Conservation (phyloP, 2,329 filamentous ascomycete genomes). For the Domatiomyces catenatus region DNA sequence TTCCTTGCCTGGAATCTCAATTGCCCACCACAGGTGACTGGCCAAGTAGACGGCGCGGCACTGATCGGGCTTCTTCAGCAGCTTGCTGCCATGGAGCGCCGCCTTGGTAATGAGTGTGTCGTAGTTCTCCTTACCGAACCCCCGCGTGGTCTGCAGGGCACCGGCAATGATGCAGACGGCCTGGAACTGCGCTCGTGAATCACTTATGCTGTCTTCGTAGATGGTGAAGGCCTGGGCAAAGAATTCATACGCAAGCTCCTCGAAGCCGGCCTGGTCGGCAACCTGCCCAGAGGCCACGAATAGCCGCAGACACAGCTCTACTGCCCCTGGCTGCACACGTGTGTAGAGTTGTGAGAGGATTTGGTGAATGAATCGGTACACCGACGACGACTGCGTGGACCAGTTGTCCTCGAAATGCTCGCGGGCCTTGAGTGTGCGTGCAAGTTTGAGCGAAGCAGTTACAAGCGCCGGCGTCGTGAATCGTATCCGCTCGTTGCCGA, state of each 20-base stretch:
- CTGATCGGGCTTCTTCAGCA: constrained; percentile 95
- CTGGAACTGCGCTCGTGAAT: constrained; percentile 94
- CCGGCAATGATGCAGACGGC: constrained; percentile 89
- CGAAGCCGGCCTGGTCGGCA: constrained; percentile 77
- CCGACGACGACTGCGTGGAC: constrained; percentile 56
- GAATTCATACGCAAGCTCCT: constrained; percentile 95
- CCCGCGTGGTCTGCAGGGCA: constrained; percentile 70
- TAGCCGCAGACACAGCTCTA: constrained; percentile 74
- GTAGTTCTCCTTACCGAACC: constrained; percentile 94
- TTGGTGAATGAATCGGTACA: constrained; percentile 93
- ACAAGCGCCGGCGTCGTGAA: constrained; percentile 89
- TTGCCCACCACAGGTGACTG: constrained; percentile 96
- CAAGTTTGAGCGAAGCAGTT: constrained; percentile 77
- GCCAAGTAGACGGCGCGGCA: constrained; percentile 92
- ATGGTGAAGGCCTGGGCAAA: constrained; percentile 97
- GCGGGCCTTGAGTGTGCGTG: constrained; percentile 71
- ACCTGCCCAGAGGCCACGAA: constrained; percentile 89
- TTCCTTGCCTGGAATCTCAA: constrained; percentile 64
- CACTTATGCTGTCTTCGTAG: constrained; percentile 90
- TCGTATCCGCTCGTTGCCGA: constrained; percentile 88
- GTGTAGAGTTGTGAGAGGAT: constrained; percentile 75
- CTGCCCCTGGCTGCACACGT: constrained; percentile 64
- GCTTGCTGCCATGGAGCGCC: constrained; percentile 86
- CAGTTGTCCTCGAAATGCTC: constrained; percentile 75
- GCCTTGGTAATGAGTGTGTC: constrained; percentile 97